Percentiles rank a stretch among this genome's conserved stretches.
These are phyloP conservation scores for Chalciporus piperatus DNA, from an alignment of 768 basidiomycete genomes.

Conservation along the genomic window DNA sequence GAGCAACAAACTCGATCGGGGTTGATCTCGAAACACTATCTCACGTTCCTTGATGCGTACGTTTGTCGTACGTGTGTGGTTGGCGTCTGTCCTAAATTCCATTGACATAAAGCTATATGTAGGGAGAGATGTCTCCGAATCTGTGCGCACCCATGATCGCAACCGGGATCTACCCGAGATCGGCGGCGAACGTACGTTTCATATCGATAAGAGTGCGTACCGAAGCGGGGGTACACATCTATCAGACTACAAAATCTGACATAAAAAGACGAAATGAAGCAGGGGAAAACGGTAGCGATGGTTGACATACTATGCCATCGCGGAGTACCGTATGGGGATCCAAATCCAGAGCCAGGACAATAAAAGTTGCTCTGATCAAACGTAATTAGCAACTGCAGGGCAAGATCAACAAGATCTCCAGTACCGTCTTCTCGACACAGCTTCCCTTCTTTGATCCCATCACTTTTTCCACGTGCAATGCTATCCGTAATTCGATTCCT, in stretches of 20 bases:
- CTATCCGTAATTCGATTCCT: not conserved
- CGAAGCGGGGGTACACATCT: not conserved
- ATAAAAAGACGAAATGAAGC: not conserved
- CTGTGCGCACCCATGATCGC: not conserved
- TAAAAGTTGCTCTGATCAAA: slow-evolving; percentile 10
- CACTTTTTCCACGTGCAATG: not conserved
- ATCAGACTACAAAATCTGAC: not conserved
- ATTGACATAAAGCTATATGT: not conserved
- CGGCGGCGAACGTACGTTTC: slow-evolving; percentile 10
- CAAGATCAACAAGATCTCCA: not conserved
- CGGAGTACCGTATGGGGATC: slow-evolving; percentile 18
- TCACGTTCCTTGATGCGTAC: slow-evolving; percentile 12
- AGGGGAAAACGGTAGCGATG: slow-evolving; percentile 1
- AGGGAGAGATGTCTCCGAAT: not conserved
- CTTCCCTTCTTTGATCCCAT: not conserved
- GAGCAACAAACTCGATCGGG: slow-evolving; percentile 12
- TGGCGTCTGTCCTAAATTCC: not conserved
- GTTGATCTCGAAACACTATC: slow-evolving; percentile 17
- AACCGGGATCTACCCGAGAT: slow-evolving; percentile 4
- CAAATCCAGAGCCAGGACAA: not conserved
- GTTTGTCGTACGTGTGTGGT: not conserved
- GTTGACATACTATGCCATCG: slow-evolving; percentile 28
- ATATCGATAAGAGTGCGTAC: not conserved
- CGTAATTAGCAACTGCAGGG: slow-evolving; percentile 12
- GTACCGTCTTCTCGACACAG: not conserved